A percentile compares a stretch with the other conserved stretches of the same genome.
These are phyloP conservation scores for Phycomyces blakesleeanus DNA, from an alignment of 192 early-diverging fungal genomes.

Conservation along the genomic window DNA sequence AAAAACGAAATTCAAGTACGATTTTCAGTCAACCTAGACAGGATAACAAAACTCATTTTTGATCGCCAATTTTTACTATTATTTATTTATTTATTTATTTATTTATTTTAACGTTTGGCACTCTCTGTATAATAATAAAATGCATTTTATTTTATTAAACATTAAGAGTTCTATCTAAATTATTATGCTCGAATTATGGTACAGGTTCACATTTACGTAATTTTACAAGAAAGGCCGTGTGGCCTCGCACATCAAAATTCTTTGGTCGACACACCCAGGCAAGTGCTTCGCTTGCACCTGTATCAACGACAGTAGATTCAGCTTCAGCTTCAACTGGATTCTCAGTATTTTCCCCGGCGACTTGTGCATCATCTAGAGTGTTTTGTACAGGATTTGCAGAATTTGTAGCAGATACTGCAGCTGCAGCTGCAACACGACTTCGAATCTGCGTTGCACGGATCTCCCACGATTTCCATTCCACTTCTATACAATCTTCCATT, in stretches of 20 bases:
- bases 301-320: not conserved
- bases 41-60: too few species aligned
- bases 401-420: not conserved
- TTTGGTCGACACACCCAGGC: constrained; percentile 46
- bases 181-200: not conserved
- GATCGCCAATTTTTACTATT: too few species aligned
- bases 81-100: too few species aligned
- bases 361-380: constrained; percentile 1
- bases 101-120: too few species aligned
- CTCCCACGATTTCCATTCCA: constrained; percentile 52
- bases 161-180: too few species aligned
- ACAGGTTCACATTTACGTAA: constrained; percentile 33
- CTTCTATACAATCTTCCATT: constrained; percentile 43
- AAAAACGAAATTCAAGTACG: too few species aligned
- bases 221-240: constrained; percentile 46
- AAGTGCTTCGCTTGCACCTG: not conserved
- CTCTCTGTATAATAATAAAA: too few species aligned
- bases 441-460: constrained; percentile 45
- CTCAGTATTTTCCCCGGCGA: constrained; percentile 1
- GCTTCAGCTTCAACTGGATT: constrained; percentile 1
- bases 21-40: too few species aligned
- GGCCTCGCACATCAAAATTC: constrained; percentile 35
- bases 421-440: constrained; percentile 22
- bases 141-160: too few species aligned
- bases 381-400: not conserved